Conservation (phyloP, 148 eudicot genomes). For the Linanthus parryae region DNA sequence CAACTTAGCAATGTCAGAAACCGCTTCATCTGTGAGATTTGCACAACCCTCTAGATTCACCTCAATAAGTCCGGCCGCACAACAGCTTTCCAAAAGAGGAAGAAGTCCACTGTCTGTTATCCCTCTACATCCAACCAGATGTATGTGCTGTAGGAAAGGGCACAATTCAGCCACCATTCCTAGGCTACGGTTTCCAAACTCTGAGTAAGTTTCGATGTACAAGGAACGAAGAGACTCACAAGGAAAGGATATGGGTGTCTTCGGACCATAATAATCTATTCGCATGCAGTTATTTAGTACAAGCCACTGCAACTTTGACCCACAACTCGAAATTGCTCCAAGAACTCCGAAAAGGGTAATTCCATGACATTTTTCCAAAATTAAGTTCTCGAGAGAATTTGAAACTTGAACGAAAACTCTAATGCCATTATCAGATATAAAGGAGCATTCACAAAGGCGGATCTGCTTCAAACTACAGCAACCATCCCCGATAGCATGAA, state of each 20-base stretch:
- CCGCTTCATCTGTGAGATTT: conserved; percentile 56
- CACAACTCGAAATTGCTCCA: conserved; percentile 38
- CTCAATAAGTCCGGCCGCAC: conserved; percentile 45
- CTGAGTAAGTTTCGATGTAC: conserved; percentile 49
- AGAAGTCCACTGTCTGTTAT: too few relatives aligned
- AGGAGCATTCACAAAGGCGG: conserved; percentile 54
- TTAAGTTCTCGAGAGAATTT: conserved; percentile 53
- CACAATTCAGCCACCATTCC: conserved; percentile 55
- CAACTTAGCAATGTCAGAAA: too few relatives aligned
- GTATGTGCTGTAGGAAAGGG: conserved; percentile 55
- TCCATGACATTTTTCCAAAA: conserved; percentile 65
- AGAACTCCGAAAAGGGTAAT: conserved; percentile 50
- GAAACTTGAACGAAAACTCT: conserved; percentile 46
- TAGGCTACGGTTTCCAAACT: conserved; percentile 53
- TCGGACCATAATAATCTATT: conserved; percentile 36
- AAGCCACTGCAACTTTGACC: conserved; percentile 50
- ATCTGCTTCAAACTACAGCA: conserved; percentile 56
- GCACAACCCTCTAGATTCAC: conserved; percentile 56
- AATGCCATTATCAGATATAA: conserved; percentile 57
- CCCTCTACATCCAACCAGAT: conserved; percentile 52
- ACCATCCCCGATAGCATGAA: too few relatives aligned
- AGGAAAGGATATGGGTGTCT: conserved; percentile 18
- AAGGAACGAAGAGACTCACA: conserved; percentile 57
- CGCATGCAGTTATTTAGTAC: conserved; percentile 71
- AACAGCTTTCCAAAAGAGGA: conserved; percentile 41